Conservation (phyloP, 805 yeast genomes). For the Ogataea philodendri region DNA sequence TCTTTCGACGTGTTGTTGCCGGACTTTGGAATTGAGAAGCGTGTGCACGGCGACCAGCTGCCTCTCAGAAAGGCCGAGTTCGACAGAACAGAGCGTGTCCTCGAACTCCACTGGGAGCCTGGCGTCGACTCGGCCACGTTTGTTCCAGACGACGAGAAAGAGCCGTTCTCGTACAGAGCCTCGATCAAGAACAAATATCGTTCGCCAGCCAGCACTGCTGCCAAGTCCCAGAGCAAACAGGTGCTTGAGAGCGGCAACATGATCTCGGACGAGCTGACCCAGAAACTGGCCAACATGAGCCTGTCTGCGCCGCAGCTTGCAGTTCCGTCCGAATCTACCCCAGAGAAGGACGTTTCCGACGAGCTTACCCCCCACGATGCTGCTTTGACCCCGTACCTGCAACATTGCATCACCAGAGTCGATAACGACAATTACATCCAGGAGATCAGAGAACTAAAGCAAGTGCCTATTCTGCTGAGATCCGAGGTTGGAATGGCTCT, state of each 20-base stretch:
- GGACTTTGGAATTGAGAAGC: slow-evolving; percentile 90
- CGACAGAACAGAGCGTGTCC: slow-evolving; percentile 59
- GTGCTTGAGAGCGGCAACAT: slow-evolving; percentile 32
- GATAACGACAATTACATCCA: slow-evolving; percentile 70
- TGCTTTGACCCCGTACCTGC: slow-evolving; percentile 56
- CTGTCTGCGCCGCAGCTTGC: slow-evolving; percentile 46
- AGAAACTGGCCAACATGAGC: slow-evolving; percentile 49
- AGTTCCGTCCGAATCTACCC: slow-evolving; percentile 24
- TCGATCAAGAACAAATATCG: slow-evolving; percentile 78
- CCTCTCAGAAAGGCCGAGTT: slow-evolving; percentile 92
- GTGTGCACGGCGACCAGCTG: slow-evolving; percentile 96
- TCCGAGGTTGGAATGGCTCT: slow-evolving; percentile 95
- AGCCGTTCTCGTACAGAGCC: slow-evolving; percentile 69
- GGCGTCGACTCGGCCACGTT: slow-evolving; percentile 91
- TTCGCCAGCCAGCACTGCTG: slow-evolving; percentile 70
- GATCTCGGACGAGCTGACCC: slow-evolving; percentile 42
- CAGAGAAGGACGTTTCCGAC: slow-evolving; percentile 11
- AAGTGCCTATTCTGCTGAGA: slow-evolving; percentile 80
- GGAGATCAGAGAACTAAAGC: slow-evolving; percentile 72
- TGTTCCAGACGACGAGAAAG: slow-evolving; percentile 86
- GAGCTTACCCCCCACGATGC: slow-evolving; percentile 26
- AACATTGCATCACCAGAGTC: slow-evolving; percentile 52
- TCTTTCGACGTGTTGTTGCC: slow-evolving; percentile 92
- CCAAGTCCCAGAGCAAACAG: slow-evolving; percentile 48
- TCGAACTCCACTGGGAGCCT: slow-evolving; percentile 89